Base-by-base conservation (phyloP, 768 basidiomycete genomes). In the Mycena capillaripes region DNA sequence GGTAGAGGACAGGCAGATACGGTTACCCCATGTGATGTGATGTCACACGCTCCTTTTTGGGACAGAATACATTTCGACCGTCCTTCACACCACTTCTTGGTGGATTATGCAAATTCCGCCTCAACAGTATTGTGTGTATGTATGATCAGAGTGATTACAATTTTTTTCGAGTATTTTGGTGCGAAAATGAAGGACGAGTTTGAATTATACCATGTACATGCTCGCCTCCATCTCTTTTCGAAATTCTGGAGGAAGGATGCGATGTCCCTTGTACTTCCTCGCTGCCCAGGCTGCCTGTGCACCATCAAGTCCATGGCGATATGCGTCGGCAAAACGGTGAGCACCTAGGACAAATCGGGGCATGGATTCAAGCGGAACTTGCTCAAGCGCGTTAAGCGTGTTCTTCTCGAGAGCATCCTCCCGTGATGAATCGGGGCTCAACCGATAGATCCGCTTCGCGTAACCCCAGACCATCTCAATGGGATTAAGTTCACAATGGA, bases 381-480 rank as follows among this genome's bases (percentile, higher is more conserved):
- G 42, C 23, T 67, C 66, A 44, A 67, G 66, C 27, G 44, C 30
- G 4, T 12, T 21, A 40, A 67, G 55, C 9, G 67, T 57, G 70
- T 72, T 80, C 78, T 25, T 48, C 48, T 81, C 77, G 3, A 83
- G 70, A 44, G 79, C 78, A 6, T 70, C 78, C 32, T 80, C 66
- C 57, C 66, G 66, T 25, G 44, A 48, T 40, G 66, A 68, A 2
- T 57, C 53, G 32, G 66, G 56, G 8, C 50, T 68, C 14, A 29
- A 25, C 10, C 42, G 53, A 57, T 52, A 60, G 3, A 69, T 25
- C 9, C 57, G 69, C 65, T 81, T 81, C 16, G 75, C 67, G 32
- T 65, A 63, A 5, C 80, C 80, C 80, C 80, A 80, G 58, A 60
- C 72, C 70, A 73, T 72, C 61, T 81, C 78, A 40, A 81, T 81